These are phyloP conservation scores for Coemansia sp. DNA, from an alignment of 192 early-diverging fungal species.

Conservation along the genomic window DNA sequence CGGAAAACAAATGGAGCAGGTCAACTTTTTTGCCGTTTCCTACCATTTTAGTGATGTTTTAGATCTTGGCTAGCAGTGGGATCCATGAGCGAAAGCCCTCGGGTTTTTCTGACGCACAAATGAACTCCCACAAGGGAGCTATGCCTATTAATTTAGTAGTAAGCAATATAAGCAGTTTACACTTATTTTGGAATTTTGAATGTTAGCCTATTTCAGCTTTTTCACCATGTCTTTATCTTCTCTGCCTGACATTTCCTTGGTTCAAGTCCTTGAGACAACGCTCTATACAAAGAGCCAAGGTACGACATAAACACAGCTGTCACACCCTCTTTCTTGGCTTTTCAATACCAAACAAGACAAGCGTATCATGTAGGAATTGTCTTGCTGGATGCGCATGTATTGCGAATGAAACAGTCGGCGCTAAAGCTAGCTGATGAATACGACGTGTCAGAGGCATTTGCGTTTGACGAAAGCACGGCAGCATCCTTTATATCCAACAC, in stretches of 20 bases:
- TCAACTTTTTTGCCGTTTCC: no score
- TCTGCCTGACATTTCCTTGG: constrained; percentile 20
- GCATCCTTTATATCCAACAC: not conserved
- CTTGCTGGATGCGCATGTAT: constrained; percentile 25
- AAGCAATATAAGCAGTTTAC: no score
- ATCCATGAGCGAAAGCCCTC: no score
- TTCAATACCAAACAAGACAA: not conserved
- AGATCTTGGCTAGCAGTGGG: no score
- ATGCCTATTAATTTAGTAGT: not conserved
- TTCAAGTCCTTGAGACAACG: constrained; percentile 43
- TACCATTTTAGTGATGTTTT: no score
- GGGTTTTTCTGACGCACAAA: no score
- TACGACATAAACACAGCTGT: not conserved
- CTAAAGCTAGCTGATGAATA: constrained; percentile 4
- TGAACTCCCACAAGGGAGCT: not conserved
- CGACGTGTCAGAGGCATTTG: not conserved
- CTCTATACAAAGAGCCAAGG: constrained; percentile 10
- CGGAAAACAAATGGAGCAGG: not conserved
- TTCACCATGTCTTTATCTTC: not conserved
- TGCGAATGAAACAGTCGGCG: constrained; percentile 29
- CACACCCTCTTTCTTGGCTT: not conserved
- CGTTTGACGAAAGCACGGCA: not conserved
- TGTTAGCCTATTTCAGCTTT: not conserved
- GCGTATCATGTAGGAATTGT: constrained; percentile 6
- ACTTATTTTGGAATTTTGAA: no score